Base-by-base conservation (phyloP, 371 early-diverging fungal genomes). In the Mucor lusitanicus region DNA sequence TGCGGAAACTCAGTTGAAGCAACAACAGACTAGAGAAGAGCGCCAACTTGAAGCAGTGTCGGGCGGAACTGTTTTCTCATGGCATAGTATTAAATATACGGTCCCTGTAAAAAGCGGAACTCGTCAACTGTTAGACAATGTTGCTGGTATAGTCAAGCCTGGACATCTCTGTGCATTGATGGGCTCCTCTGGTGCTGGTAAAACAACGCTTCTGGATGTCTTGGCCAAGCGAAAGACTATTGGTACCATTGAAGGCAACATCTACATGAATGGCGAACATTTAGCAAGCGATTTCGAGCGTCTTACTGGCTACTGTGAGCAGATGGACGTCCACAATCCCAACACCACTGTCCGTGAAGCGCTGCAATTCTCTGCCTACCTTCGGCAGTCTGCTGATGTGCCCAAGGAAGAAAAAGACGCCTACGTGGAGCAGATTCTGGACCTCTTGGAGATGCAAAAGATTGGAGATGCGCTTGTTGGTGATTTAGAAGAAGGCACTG, bases 131-230 rank as follows among this genome's bases (percentile, higher is more conserved):
- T 71, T 87, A 42, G 73, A 77, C 67, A 77, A 82, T 39, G 73
- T 90, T 59, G 70, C 72, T 54, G 83, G 85, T 35, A 85, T 87
- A 60, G 85, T 85, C 40, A 80, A 85, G 56, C 87, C 88, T 37
- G 76, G 87, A 11, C 74, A 89, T 61, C 77, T 92, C 78, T 88
- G 88, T 6, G 97, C 95, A 21, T 75, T 96, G 17, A 90, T 96
- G 91, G 95, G 95, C 21, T 85, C 91, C 17, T 90, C 91, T 28
- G 95, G 95, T 69, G 90, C 93, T 21, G 96, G 97, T 61, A 97
- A 97, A 80, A 92, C 95, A 0, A 93, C 95, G 13, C 80, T 96
- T 3, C 68, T 95, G 67, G 96, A 97, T 78, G 85, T 94, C 0
- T 78, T 93, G n/a, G 87, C 93, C 42, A 85, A 87, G 71, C 89